Conservation (phyloP, 2,329 filamentous ascomycete species). For the Aspergillus fijiensis region DNA sequence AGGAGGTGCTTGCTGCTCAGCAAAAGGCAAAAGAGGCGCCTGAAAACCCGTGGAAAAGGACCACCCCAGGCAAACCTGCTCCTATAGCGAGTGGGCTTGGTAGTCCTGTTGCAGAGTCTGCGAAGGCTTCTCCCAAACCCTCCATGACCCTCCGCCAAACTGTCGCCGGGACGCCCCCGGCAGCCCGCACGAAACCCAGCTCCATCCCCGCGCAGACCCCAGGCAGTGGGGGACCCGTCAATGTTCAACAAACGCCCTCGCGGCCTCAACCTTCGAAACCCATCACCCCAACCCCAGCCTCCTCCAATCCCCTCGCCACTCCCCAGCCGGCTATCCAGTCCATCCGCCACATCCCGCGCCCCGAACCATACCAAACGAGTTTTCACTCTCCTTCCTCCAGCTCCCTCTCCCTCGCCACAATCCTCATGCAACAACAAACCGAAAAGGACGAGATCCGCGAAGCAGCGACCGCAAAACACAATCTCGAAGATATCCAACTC, state of each 20-base stretch:
- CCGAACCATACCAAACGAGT: slow-evolving; percentile 27
- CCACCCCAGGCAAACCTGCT: slow-evolving; percentile 18
- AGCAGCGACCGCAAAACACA: slow-evolving; percentile 76
- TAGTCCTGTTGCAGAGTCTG: slow-evolving; percentile 14
- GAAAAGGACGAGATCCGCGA: slow-evolving; percentile 83
- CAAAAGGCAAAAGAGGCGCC: slow-evolving; percentile 37
- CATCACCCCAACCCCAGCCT: slow-evolving; percentile 41
- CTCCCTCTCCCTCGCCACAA: slow-evolving; percentile 79
- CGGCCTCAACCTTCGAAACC: slow-evolving; percentile 30
- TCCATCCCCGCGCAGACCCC: slow-evolving; percentile 48
- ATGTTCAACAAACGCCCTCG: slow-evolving; percentile 15
- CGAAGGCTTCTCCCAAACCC: slow-evolving; percentile 39
- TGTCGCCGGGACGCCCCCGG: slow-evolving; percentile 48
- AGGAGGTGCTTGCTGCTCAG: slow-evolving; percentile 41
- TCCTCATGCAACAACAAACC: slow-evolving; percentile 79
- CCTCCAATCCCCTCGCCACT: slow-evolving; percentile 22
- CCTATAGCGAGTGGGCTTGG: slow-evolving; percentile 36
- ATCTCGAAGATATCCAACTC: slow-evolving; percentile 89
- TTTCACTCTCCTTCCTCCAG: slow-evolving; percentile 57
- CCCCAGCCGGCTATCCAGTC: slow-evolving; percentile 39
- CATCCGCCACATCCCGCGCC: slow-evolving; percentile 51
- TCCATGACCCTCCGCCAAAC: slow-evolving; percentile 64
- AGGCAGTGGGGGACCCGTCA: slow-evolving; percentile 36
- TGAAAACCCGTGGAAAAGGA: slow-evolving; percentile 65
- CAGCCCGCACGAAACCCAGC: slow-evolving; percentile 22